phyloP scores from a whole-genome alignment of 768 basidiomycete species.

The Suillus subalutaceus region DNA sequence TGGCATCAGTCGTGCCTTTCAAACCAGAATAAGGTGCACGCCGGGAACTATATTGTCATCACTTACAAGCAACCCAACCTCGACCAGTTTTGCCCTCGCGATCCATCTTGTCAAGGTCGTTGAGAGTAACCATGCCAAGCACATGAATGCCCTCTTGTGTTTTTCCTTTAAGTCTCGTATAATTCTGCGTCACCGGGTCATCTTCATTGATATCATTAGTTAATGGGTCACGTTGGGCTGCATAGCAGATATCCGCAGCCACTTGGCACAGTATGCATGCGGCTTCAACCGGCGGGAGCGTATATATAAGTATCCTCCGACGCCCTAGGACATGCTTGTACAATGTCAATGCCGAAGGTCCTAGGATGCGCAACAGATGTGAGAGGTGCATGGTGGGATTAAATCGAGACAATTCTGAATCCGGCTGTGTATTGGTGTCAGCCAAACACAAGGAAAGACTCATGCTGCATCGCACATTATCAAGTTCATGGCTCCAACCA shows the following conservation, averaged over 20 bases:
- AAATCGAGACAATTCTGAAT: slow-evolving; percentile 25
- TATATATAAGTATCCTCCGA: slow-evolving; percentile 77
- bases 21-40: slow-evolving; percentile 1
- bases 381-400: slow-evolving; percentile 74
- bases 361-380: slow-evolving; percentile 74
- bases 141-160: slow-evolving; percentile 60
- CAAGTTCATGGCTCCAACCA: slow-evolving; percentile 71
- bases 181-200: slow-evolving; percentile 33
- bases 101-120: slow-evolving; percentile 65
- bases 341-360: slow-evolving; percentile 75
- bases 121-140: slow-evolving; percentile 80
- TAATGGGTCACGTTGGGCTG: slow-evolving; percentile 37
- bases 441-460: neutral
- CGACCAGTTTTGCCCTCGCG: slow-evolving; percentile 58
- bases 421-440: slow-evolving; percentile 15
- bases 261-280: slow-evolving; percentile 70
- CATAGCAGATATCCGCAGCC: slow-evolving; percentile 67
- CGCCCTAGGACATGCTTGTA: slow-evolving; percentile 81
- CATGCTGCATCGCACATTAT: slow-evolving; percentile 42
- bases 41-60: neutral
- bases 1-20: slow-evolving; percentile 76
- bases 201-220: slow-evolving; percentile 23
- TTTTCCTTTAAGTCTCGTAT: slow-evolving; percentile 40
- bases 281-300: slow-evolving; percentile 76
- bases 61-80: slow-evolving; percentile 83